Evolutionary conservation across 495 filamentous ascomycete genomes (phyloP).

Genomic region (Xeromyces bisporus): DNA sequence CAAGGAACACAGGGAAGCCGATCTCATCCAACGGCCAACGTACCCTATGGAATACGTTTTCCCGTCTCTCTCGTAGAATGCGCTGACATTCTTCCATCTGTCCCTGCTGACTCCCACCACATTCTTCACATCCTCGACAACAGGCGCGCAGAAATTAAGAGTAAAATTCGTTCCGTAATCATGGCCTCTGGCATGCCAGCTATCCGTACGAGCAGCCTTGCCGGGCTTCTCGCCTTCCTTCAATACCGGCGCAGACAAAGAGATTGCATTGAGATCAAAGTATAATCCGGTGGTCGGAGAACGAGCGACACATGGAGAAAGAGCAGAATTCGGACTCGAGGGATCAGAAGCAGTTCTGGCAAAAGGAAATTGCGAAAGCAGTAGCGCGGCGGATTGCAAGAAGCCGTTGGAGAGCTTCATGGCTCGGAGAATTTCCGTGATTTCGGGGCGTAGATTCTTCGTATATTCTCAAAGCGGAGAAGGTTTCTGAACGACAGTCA

Average conservation of each 20-base stretch:
- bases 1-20: background rate
- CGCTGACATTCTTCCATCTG: conserved; percentile 68
- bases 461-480: too few species aligned
- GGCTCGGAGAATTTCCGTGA: conserved; percentile 1
- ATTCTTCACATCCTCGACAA: conserved; percentile 58
- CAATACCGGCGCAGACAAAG: conserved; percentile 32
- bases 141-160: conserved; percentile 79
- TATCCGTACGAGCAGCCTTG: conserved; percentile 44
- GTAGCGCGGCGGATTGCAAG: conserved; percentile 5
- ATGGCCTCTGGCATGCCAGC: conserved; percentile 70
- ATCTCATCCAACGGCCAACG: conserved; percentile 8
- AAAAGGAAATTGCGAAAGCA: conserved; percentile 5
- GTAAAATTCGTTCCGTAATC: conserved; percentile 88
- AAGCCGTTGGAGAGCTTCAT: conserved; percentile 11
- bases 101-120: conserved; percentile 49
- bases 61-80: conserved; percentile 61
- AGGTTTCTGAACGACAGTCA: too few species aligned
- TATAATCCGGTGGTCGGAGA: conserved; percentile 59
- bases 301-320: conserved; percentile 57
- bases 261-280: conserved; percentile 75
- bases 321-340: conserved; percentile 12
- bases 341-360: conserved; percentile 12
- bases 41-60: conserved; percentile 77
- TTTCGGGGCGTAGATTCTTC: too few species aligned
- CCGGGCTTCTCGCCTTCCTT: conserved; percentile 39